Percentiles rank a stretch among this genome's conserved stretches.
Evolutionary conservation across 2,329 filamentous ascomycete species (phyloP).

Genomic region (Penicillium concentricum): DNA sequence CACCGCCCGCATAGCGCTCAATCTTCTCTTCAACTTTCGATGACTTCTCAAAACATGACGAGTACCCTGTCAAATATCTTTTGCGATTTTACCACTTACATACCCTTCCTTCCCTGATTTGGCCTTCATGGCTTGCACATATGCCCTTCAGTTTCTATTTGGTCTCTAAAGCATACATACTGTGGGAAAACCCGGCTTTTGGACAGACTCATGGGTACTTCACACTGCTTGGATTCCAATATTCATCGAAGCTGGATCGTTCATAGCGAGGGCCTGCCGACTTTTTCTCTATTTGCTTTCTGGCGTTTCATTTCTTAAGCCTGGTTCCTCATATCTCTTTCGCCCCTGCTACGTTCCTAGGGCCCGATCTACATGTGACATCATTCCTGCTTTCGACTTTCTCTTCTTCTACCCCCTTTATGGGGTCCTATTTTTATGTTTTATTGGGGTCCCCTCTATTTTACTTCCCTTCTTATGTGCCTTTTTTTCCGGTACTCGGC

Average conservation of each 20-base stretch:
- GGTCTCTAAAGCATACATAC: constrained; percentile 6
- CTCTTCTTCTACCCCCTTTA: constrained; percentile 22
- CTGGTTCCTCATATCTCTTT: constrained; percentile 29
- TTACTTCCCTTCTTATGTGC: constrained; percentile 24
- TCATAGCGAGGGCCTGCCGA: constrained; percentile 32
- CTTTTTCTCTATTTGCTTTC: constrained; percentile 18
- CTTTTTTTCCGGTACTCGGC: constrained; percentile 28
- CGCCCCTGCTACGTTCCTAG: constrained; percentile 44
- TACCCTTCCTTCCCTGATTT: constrained; percentile 23
- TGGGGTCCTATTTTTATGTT: constrained; percentile 16
- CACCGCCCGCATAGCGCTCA: neutral
- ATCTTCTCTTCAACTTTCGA: constrained; percentile 20
- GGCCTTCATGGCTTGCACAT: constrained; percentile 34
- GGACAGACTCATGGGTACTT: neutral
- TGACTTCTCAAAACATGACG: constrained; percentile 35
- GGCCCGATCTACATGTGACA: constrained; percentile 31
- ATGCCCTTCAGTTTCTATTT: constrained; percentile 20
- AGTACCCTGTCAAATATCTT: constrained; percentile 30
- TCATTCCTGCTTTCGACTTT: constrained; percentile 17
- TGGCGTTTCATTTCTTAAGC: constrained; percentile 32
- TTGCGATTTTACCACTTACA: constrained; percentile 20
- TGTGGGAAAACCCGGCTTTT: neutral
- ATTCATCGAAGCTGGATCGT: constrained; percentile 23
- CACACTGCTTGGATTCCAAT: constrained; percentile 3
- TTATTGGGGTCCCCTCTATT: constrained; percentile 12